phyloP scores from a whole-genome alignment of 768 basidiomycete species.

The Leucosporidium scottii region DNA sequence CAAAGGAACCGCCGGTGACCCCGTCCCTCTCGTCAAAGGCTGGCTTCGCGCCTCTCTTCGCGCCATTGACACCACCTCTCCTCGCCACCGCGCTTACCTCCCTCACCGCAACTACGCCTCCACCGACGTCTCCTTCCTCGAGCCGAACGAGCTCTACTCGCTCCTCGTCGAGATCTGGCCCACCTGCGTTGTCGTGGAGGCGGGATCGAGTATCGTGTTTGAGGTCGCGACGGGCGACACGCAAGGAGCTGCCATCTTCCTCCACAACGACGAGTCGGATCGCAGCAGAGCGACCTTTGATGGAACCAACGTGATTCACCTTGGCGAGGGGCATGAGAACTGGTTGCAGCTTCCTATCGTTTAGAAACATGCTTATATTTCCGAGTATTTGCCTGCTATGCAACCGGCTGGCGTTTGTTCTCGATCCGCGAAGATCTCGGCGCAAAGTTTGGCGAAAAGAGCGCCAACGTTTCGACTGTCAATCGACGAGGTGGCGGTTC shows the following conservation, averaged over 20 bases:
- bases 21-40: slow-evolving; percentile 33
- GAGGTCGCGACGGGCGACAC: slow-evolving; percentile 20
- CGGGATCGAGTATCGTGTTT: slow-evolving; percentile 29
- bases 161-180: slow-evolving; percentile 39
- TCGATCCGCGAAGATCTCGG: too few species aligned
- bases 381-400: too few species aligned
- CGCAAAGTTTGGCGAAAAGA: too few species aligned
- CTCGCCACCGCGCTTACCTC: slow-evolving; percentile 34
- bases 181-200: slow-evolving; percentile 32
- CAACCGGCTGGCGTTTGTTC: too few species aligned
- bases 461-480: background rate
- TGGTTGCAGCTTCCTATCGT: slow-evolving; percentile 33
- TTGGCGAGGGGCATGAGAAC: slow-evolving; percentile 28
- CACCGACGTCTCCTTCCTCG: slow-evolving; percentile 29
- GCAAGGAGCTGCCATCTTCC: slow-evolving; percentile 24
- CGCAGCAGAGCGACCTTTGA: slow-evolving; percentile 20
- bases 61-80: slow-evolving; percentile 29
- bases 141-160: slow-evolving; percentile 24
- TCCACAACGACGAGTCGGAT: slow-evolving; percentile 19
- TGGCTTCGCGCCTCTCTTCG: slow-evolving; percentile 38
- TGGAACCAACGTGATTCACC: slow-evolving; percentile 28
- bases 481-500: too few species aligned
- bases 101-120: slow-evolving; percentile 35
- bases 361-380: too few species aligned
- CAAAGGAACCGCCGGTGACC: slow-evolving; percentile 32